Evolutionary conservation across 2,329 filamentous ascomycete genomes (phyloP), one percentile per base, ranked within the genome.

Genomic region (Alternaria consortialis): DNA sequence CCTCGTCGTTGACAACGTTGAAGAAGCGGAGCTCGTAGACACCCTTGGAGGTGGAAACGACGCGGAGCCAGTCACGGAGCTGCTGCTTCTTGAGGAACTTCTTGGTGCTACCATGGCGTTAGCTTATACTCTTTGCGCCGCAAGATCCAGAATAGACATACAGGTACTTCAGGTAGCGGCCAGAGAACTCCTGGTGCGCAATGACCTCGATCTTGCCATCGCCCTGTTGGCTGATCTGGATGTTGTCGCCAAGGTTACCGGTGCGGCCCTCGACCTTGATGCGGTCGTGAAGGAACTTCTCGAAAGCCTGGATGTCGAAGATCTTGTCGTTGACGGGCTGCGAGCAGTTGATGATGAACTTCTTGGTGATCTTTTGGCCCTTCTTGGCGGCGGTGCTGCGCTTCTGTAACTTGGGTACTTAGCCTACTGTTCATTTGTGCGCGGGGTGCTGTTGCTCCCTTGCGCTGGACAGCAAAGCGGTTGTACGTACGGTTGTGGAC

Each of bases 1-100:
- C 94, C 82, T 94, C 94, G 83, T 99, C 95, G 84, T 97, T 95
- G 80, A 97, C 94, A 81, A 99, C 94, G 88, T 99, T 99, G 93
- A 97, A 99, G 94, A 99, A 99, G 88, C 97, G 94, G 85, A 99
- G 91, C 88, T 97, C 94, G 88, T 99, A 99, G 73, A 97, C 94
- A 81, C 95, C 94, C 87, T 94, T 94, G 83, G 91, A 93, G 82
- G 94, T 98, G 76, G 93, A 96, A 80, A 99, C 95, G 77, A 99
- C 94, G 79, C 95, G 94, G 81, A 99, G 92, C 95, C 95, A 99
- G 88, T 99, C 95, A 86, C 95, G 93, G 82, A 99, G 92, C 90
- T 98, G 94, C 88, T 97, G 93, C 92, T 99, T 99, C 93, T 99
- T 99, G 85, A 99, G 91, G 91, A 97, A 99, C 90, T 99, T 99